Conservation (phyloP, 2,329 filamentous ascomycete species). For the Venturia nashicola region DNA sequence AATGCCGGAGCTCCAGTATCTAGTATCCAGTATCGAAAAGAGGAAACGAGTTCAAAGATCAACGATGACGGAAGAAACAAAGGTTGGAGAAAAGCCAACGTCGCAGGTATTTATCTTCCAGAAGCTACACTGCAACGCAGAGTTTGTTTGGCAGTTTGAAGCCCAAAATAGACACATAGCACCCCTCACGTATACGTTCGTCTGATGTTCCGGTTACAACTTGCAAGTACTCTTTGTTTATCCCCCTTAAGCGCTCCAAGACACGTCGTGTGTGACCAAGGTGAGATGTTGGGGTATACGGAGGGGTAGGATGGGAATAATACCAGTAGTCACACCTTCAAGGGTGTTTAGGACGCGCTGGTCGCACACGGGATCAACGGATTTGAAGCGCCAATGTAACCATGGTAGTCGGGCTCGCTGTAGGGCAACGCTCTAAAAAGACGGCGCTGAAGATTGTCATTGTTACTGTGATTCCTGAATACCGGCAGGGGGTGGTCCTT, state of each 20-base stretch:
- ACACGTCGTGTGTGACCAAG: background rate
- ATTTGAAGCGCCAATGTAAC: background rate
- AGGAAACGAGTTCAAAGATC: background rate
- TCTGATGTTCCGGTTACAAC: background rate
- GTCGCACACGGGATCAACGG: background rate
- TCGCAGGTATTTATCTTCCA: background rate
- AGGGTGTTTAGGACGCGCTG: background rate
- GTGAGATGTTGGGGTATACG: background rate
- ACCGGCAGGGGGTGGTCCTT: background rate
- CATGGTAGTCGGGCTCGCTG: background rate
- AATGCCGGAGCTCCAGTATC: background rate
- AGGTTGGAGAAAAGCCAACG: background rate
- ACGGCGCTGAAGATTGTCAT: too few relatives aligned
- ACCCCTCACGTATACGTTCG: background rate
- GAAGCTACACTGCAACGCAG: background rate
- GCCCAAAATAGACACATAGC: background rate
- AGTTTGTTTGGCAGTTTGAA: background rate
- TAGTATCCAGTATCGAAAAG: too few relatives aligned
- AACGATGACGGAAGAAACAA: background rate
- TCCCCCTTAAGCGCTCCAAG: background rate
- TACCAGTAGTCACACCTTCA: too few relatives aligned
- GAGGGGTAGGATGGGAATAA: background rate
- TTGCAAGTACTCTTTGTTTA: background rate
- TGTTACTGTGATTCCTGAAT: too few relatives aligned
- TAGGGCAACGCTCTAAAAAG: background rate